Conservation (phyloP, 345 rosid species). For the Brassica rapa region DNA sequence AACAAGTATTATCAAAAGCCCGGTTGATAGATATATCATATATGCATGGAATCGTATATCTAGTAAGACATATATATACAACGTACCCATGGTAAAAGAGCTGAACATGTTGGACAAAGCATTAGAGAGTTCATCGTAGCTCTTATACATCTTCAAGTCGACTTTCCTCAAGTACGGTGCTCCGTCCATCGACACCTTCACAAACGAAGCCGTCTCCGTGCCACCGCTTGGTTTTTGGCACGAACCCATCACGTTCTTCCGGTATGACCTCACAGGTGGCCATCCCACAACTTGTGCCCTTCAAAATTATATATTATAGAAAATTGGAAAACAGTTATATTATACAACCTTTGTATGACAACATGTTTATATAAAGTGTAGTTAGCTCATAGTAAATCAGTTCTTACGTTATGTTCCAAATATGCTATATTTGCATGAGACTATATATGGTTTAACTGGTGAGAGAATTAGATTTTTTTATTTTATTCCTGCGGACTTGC, state of each 20-base stretch:
- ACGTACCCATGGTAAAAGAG: constrained; percentile 75
- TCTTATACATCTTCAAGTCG: constrained; percentile 70
- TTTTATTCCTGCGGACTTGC: not conserved
- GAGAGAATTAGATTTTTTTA: not conserved
- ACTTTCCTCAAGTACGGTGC: constrained; percentile 96
- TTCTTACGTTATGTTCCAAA: not conserved
- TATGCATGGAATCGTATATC: not conserved
- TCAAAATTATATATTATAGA: not conserved
- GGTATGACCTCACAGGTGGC: constrained; percentile 88
- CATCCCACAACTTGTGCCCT: constrained; percentile 92
- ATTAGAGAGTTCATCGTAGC: constrained; percentile 67
- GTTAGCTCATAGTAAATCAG: not conserved
- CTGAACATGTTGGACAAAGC: constrained; percentile 74
- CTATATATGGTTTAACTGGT: not conserved
- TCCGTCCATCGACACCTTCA: constrained; percentile 92
- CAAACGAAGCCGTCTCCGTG: constrained; percentile 48
- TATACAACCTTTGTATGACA: not conserved
- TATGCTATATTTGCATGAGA: not conserved
- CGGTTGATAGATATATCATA: not conserved
- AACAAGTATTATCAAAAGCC: not conserved
- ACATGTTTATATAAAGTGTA: not conserved
- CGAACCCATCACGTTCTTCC: constrained; percentile 62
- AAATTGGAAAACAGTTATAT: not conserved
- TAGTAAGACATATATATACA: not conserved
- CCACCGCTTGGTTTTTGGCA: constrained; percentile 44